Evolutionary conservation across 495 filamentous ascomycete species (phyloP).

Genomic region (Tuber magnatum): DNA sequence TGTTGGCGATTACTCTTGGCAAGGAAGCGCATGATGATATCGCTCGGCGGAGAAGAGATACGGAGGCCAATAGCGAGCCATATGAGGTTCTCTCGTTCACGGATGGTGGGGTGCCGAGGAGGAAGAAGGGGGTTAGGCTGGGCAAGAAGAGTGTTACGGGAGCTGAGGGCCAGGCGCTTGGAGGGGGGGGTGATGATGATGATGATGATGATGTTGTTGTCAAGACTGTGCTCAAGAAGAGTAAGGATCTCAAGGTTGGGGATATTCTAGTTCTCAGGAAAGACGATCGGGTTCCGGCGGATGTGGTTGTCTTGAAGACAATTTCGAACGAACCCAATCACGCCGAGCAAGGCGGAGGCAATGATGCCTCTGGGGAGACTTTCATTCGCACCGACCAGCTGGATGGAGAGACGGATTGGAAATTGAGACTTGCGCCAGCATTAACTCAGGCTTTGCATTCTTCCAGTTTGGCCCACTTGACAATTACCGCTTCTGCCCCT

Average conservation of each 20-base stretch:
- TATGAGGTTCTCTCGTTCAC: conserved; percentile 70
- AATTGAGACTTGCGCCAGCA: conserved; percentile 77
- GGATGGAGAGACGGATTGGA: conserved; percentile 99
- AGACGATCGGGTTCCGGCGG: conserved; percentile 85
- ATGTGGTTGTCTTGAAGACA: conserved; percentile 87
- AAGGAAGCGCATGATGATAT: conserved; percentile 98
- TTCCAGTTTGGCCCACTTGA: conserved; percentile 62
- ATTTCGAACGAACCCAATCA: conserved; percentile 55
- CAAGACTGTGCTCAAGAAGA: conserved; percentile 65
- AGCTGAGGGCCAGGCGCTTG: conserved; percentile 50
- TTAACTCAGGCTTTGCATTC: conserved; percentile 67
- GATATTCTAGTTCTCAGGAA: conserved; percentile 88
- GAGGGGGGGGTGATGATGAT: conserved; percentile 40
- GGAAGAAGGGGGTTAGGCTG: conserved; percentile 21
- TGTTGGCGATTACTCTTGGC: conserved; percentile 80
- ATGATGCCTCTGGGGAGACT: conserved; percentile 62
- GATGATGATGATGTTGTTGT: conserved; percentile 26
- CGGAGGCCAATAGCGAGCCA: conserved; percentile 87
- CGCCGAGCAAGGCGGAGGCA: conserved; percentile 33
- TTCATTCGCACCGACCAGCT: conserved; percentile 98
- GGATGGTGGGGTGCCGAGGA: not conserved
- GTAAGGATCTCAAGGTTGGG: conserved; percentile 85
- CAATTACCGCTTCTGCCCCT: conserved; percentile 76
- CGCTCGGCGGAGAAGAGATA: conserved; percentile 71
- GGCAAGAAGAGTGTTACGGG: conserved; percentile 42